Evolutionary conservation across 164 flowering plant species (phyloP).

Genomic region (Vitis rupestris): DNA sequence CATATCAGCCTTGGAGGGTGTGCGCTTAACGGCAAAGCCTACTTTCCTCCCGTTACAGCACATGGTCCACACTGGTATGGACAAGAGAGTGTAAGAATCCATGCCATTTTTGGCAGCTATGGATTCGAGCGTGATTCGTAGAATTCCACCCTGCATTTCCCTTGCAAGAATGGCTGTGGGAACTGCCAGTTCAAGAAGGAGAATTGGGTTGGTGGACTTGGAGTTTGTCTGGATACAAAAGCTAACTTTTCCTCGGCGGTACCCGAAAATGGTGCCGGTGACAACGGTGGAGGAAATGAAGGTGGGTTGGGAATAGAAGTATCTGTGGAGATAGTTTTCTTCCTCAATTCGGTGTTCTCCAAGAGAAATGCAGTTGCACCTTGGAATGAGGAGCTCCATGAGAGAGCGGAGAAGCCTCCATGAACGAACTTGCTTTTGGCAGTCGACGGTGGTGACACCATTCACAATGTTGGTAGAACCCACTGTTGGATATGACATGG

Average conservation of each 20-base stretch:
- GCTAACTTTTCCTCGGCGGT: slow-evolving; percentile 45
- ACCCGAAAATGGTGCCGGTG: slow-evolving; percentile 57
- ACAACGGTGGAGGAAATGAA: slow-evolving; percentile 8
- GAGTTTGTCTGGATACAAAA: slow-evolving; percentile 51
- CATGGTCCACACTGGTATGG: slow-evolving; percentile 54
- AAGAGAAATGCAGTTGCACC: slow-evolving; percentile 35
- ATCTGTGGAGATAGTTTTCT: neutral
- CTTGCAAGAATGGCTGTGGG: slow-evolving; percentile 46
- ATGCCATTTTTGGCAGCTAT: neutral
- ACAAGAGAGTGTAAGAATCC: slow-evolving; percentile 24
- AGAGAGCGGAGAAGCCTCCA: slow-evolving; percentile 69
- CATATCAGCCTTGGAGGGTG: slow-evolving; percentile 29
- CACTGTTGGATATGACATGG: slow-evolving; percentile 14
- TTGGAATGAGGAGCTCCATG: slow-evolving; percentile 44
- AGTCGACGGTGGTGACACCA: slow-evolving; percentile 52
- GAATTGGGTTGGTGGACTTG: slow-evolving; percentile 30
- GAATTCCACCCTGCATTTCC: slow-evolving; percentile 57
- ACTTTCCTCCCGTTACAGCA: slow-evolving; percentile 50
- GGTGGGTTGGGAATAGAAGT: neutral
- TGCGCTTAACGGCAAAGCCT: slow-evolving; percentile 42
- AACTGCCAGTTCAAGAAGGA: slow-evolving; percentile 56
- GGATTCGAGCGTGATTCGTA: slow-evolving; percentile 47
- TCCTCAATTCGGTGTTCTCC: slow-evolving; percentile 21
- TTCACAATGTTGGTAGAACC: slow-evolving; percentile 23
- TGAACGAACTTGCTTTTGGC: slow-evolving; percentile 69